phyloP scores from a whole-genome alignment of 257 asterid genomes.

The Eucommia ulmoides region DNA sequence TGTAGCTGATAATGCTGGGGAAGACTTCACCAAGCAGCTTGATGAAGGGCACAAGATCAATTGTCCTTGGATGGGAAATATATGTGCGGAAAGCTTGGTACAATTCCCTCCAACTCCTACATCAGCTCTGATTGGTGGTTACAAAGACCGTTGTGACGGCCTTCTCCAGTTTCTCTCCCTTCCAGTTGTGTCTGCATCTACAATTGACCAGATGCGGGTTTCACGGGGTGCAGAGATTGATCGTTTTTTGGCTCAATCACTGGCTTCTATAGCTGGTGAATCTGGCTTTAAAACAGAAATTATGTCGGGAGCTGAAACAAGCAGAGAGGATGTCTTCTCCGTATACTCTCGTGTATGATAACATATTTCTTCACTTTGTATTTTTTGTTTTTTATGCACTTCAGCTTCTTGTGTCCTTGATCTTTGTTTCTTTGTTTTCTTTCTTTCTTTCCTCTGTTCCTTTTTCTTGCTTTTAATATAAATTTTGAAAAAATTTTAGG shows the following conservation, averaged over 20 bases:
- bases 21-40: constrained; percentile 62
- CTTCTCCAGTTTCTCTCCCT: constrained; percentile 90
- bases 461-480: no score
- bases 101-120: constrained; percentile 99
- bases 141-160: constrained; percentile 96
- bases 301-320: constrained; percentile 42
- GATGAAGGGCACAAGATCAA: constrained; percentile 66
- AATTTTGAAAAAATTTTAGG: no score
- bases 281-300: constrained; percentile 60
- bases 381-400: constrained; percentile 3
- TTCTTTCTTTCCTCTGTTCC: no score
- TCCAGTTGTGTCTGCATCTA: constrained; percentile 71
- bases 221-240: constrained; percentile 81
- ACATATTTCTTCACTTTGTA: constrained; percentile 8
- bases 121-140: constrained; percentile 93
- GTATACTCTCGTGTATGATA: constrained; percentile 70
- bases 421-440: not conserved
- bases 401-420: no score
- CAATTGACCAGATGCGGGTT: constrained; percentile 62
- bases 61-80: constrained; percentile 95
- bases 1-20: constrained; percentile 66
- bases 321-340: constrained; percentile 57
- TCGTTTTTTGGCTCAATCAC: constrained; percentile 72
- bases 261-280: constrained; percentile 46
- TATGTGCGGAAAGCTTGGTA: constrained; percentile 92